phyloP scores from a whole-genome alignment of 2,329 filamentous ascomycete species.

The Plectosphaerella sp. region DNA sequence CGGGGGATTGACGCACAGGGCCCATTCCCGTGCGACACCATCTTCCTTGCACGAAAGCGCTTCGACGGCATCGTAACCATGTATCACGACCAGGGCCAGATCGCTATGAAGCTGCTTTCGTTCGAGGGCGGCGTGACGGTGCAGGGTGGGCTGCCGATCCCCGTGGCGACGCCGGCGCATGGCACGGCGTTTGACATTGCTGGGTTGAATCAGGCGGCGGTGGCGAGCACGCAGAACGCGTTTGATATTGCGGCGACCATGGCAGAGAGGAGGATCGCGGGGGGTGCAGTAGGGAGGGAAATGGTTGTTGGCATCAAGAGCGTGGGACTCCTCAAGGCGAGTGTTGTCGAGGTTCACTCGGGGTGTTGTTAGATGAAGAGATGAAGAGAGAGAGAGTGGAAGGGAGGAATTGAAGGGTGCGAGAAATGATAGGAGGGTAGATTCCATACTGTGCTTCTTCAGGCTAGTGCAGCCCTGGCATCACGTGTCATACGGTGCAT shows the following conservation, averaged over 20 bases:
- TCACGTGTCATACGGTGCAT: too few relatives aligned
- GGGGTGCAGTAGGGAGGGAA: neutral
- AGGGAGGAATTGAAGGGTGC: neutral
- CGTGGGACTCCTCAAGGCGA: neutral
- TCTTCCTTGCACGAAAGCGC: conserved; percentile 23
- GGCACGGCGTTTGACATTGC: neutral
- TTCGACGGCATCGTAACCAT: conserved; percentile 29
- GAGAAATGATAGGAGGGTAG: too few relatives aligned
- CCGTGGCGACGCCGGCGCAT: conserved; percentile 18
- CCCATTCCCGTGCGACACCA: conserved; percentile 27
- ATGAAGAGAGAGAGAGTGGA: too few relatives aligned
- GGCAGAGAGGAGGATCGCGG: conserved; percentile 14
- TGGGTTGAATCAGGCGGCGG: conserved; percentile 21
- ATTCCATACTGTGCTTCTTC: too few relatives aligned
- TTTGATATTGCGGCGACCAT: conserved; percentile 24
- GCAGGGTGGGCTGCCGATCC: conserved; percentile 24
- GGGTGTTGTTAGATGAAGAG: neutral
- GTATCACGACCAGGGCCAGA: conserved; percentile 31
- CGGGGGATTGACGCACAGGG: conserved; percentile 22
- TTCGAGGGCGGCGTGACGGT: conserved; percentile 29
- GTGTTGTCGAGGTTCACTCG: neutral
- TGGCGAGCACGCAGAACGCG: conserved; percentile 24
- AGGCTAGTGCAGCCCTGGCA: too few relatives aligned
- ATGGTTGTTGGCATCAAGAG: neutral
- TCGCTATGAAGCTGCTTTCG: conserved; percentile 25